Evolutionary conservation across 1,284 basidiomycete species (phyloP), one percentile per base, ranked within the genome.

Genomic region (Sutorius eximius): DNA sequence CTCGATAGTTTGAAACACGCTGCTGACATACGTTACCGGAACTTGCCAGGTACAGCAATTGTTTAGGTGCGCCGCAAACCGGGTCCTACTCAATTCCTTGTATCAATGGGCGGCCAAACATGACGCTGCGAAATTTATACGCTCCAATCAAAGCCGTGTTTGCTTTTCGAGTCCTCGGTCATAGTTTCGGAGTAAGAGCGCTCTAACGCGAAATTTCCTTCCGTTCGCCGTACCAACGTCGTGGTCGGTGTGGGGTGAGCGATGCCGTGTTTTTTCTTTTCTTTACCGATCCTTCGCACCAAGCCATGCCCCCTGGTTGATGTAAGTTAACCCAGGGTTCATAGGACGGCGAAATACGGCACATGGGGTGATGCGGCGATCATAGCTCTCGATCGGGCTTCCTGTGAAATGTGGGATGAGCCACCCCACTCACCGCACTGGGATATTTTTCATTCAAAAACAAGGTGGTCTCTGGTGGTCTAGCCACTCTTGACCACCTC

Each of bases 371-470:
- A 52, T 50, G 46, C 64, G 64, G 68, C 53, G 68, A 70, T 70
- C 62, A 61, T 58, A 33, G 29, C 45, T 45, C 59, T 54, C 57
- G 46, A 61, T 57, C 57, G 56, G 47, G 49, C 49, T 55, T 60
- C 49, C 55, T 51, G 56, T 67, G 50, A 55, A 43, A 56, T 48
- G 30, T 45, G 53, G 37, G 32, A 55, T n/a, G 45, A 51, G 44
- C 47, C 46, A 38, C 36, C 33, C 32, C 49, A 48, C 56, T 49
- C 59, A 45, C 64, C 53, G 30, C 49, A 57, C 51, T 54, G 49
- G 65, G 62, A 43, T 48, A 62, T 67, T 58, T 66, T 65, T 69
- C 62, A 65, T 63, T 65, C 54, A 42, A 45, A 62, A 55, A 52
- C 12, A 45, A 58, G 56, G 51, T 47, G 47, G 36, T 48, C 52